phyloP scores from a whole-genome alignment of 2,329 filamentous ascomycete species.

The Aureobasidium sp. region DNA sequence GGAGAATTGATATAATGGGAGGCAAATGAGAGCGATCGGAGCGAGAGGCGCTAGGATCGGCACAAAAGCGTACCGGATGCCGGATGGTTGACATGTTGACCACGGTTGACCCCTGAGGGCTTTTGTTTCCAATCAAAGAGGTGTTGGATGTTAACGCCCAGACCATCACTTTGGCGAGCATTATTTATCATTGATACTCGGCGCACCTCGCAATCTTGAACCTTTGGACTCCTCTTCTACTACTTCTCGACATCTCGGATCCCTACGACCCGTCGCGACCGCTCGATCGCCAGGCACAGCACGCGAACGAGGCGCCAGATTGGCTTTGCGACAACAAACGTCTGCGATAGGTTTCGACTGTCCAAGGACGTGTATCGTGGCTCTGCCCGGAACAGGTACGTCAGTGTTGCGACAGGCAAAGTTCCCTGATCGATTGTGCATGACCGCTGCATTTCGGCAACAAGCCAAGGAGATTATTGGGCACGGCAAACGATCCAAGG shows the following conservation, averaged over 20 bases:
- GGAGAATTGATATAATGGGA: neutral
- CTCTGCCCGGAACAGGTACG: neutral
- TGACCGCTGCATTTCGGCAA: constrained; percentile 4
- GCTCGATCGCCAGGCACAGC: neutral
- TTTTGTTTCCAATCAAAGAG: constrained; percentile 7
- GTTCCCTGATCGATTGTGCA: neutral
- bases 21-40: constrained; percentile 11
- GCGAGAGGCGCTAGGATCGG: constrained; percentile 6
- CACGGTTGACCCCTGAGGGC: constrained; percentile 9
- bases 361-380: constrained; percentile 2
- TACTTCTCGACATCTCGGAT: neutral
- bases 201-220: constrained; percentile 3
- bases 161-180: constrained; percentile 8
- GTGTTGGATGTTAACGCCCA: constrained; percentile 10
- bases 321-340: constrained; percentile 8
- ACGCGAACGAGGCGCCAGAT: constrained; percentile 13
- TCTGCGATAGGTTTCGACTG: neutral
- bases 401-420: neutral
- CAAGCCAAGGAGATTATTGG: neutral
- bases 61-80: neutral
- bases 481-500: neutral
- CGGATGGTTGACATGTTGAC: constrained; percentile 9
- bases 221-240: neutral
- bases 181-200: constrained; percentile 11
- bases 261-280: neutral